Evolutionary conservation across 1,284 basidiomycete species (phyloP), one percentile per base, ranked within the genome.

Genomic region (Boletus sp.): DNA sequence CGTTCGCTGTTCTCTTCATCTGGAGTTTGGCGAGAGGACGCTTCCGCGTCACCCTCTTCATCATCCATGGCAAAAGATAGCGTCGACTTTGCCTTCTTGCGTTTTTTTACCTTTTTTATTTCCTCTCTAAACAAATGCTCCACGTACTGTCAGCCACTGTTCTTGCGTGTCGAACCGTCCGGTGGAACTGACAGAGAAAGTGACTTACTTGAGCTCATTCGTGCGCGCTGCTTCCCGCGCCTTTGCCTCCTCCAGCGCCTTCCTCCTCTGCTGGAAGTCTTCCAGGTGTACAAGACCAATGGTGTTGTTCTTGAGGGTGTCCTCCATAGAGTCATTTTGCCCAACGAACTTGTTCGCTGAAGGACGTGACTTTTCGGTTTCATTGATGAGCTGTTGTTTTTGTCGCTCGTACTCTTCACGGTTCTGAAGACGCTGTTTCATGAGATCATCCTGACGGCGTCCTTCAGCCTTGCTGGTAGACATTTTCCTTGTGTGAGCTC

Each of bases 271-370:
- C 65, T 91, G 88, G 58, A 99, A 99, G 41, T 98, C 96, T 60
- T 95, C 89, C 8, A 98, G 77, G 51, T 80, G 82, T 2, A 99
- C 94, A 13, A 99, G 79, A 58, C 96, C 96, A 48, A 99, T 83
- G 0, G 96, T 99, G 41, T 80, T 88, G 61, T 93, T 81, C 74
- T 97, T 98, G 44, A 99, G 77, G 10, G 81, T 80, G 50, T 99
- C 96, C 66, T 98, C 95, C 75, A 98, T 84, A 5, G 88, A 92
- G 65, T 98, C 95, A 68, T 91, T 85, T 68, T 96, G 91, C 5
- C 90, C 88, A 17, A 94, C 87, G 67, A 99, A 99, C 48, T 94
- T 89, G 62, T 89, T 87, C 1, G 80, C 72, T 0, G 89, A 90
- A 6, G 88, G 83, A 47, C 88, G 81, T 51, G 88, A 78, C 69